Base-by-base conservation (phyloP, 2,329 filamentous ascomycete genomes). In the Ascochyta koolunga region DNA sequence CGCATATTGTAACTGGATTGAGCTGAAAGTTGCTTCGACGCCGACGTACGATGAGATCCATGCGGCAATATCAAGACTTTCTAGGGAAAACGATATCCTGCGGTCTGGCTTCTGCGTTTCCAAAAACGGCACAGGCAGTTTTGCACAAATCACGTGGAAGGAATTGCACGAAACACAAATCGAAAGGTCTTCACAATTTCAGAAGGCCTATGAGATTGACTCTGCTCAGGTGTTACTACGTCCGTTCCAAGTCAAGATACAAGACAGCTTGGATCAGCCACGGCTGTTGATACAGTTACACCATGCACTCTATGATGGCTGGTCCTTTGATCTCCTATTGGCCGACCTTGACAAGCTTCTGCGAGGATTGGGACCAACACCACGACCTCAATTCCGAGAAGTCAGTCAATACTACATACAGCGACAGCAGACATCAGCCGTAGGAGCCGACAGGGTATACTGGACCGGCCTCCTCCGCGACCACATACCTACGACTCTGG, bases 271-370 rank as follows among this genome's bases (percentile, higher is more conserved):
- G 42, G 60, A 46, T 27, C 45, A 7, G 16, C 60, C 16, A 43
- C 67, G 4, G 50, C 59, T 41, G 27, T 62, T 77, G 4, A 71
- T 90, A 38, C 80, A 88, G 11, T 78, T 96, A 0, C 92, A 96
- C 68, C 93, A 97, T 73, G 86, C 90, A 0, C 71, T 96, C 1
- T 97, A 96, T 67, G 93, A 97, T 72, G 93, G 92, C n/a, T 97
- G 93, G 93, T 93, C 91, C 0, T 82, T 92, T 67, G 89, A 96
- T 45, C 78, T 93, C 25, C 74, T 96, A 0, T 68, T 90, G 13
- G 77, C 82, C 22, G 91, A 96, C 69, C 76, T 96, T 4, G 79
- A 82, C 4, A 66, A 65, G 0, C 60, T 89, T 1, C 65, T 89
- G 67, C 53, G 60, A 16, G 70, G 69, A 7, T 48, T 65, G 2